phyloP scores from a whole-genome alignment of 306 rosid species.

The Pyrus betulifolia region DNA sequence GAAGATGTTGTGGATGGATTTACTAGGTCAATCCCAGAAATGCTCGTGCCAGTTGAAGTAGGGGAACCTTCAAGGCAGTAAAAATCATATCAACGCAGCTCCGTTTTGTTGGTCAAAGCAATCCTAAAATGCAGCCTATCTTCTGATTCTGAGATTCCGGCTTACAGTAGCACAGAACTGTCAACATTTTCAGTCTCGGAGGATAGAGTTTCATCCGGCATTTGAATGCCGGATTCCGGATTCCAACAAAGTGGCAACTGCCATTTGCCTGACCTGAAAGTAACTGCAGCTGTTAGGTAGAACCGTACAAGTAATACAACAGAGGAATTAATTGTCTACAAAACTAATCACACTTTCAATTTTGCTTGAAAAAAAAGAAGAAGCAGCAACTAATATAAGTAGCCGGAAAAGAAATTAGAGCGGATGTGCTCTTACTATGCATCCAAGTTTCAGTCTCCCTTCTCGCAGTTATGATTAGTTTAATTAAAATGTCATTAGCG shows the following conservation, averaged over 20 bases:
- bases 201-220: slow-evolving; percentile 40
- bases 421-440: too few species aligned
- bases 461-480: too few species aligned
- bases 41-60: neutral
- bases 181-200: slow-evolving; percentile 35
- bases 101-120: neutral
- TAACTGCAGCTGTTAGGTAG: neutral
- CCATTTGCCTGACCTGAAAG: slow-evolving; percentile 65
- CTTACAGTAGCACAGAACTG: neutral
- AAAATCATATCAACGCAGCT: neutral
- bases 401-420: neutral
- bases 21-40: neutral
- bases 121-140: neutral
- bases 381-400: too few species aligned
- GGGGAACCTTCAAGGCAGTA: neutral
- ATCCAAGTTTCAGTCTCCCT: too few species aligned
- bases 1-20: neutral
- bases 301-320: neutral
- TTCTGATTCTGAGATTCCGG: neutral
- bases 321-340: neutral
- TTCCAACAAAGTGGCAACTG: slow-evolving; percentile 39
- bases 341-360: neutral
- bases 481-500: neutral
- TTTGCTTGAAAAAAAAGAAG: too few species aligned
- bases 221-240: slow-evolving; percentile 29